Evolutionary conservation across 331 rosid species (phyloP).

Genomic region (Acacia pycnantha): DNA sequence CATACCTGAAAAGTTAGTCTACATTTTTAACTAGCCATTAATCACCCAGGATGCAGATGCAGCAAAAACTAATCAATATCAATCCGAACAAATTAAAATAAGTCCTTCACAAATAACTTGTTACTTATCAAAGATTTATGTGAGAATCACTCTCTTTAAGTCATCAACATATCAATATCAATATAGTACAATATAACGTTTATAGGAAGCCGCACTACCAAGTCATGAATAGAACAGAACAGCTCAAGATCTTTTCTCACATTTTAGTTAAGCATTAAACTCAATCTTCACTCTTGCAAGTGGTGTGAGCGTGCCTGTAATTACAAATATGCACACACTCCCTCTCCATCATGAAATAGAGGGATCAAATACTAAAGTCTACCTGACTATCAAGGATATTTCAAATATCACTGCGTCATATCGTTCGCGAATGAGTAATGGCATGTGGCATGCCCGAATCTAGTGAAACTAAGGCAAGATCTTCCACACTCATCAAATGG

Average conservation of each 20-base stretch:
- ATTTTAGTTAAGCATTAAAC: not conserved
- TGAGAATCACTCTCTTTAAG: not conserved
- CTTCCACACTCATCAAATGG: not conserved
- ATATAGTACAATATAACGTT: not conserved
- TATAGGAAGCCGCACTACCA: not conserved
- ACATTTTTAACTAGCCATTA: not conserved
- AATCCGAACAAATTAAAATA: not conserved
- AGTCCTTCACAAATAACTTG: not conserved
- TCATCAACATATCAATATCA: not conserved
- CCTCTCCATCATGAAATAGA: not conserved
- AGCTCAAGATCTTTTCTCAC: not conserved
- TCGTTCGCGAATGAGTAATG: not conserved
- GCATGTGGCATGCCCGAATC: not conserved
- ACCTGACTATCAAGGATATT: not conserved
- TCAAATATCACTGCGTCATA: not conserved
- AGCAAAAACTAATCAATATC: not conserved
- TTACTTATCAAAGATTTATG: not conserved
- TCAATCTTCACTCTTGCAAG: not conserved
- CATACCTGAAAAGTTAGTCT: not conserved
- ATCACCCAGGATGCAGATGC: not conserved
- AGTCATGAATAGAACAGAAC: not conserved
- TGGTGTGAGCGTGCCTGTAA: not conserved
- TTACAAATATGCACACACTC: not conserved
- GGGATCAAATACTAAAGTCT: not conserved
- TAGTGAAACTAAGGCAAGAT: not conserved